A percentile compares a stretch with the other conserved stretches of the same genome.
These are phyloP conservation scores for Orbilia javanica DNA, from an alignment of 2,329 filamentous ascomycete species.

Conservation along the genomic window DNA sequence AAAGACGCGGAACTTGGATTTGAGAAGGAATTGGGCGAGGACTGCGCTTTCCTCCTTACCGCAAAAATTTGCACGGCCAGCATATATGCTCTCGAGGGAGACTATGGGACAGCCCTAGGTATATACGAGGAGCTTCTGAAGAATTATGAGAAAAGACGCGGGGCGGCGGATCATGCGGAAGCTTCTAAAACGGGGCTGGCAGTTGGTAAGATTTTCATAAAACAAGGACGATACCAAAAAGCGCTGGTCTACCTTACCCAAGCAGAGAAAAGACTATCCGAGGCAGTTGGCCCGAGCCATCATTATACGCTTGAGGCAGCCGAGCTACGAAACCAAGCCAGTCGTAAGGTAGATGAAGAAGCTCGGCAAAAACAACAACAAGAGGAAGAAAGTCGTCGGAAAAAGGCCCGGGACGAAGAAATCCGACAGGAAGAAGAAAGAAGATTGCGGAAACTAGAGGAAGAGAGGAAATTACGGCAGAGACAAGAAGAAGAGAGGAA, in stretches of 20 bases:
- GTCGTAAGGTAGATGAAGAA: background rate
- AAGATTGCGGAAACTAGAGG: background rate
- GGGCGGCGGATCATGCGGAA: background rate
- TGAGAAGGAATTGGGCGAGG: background rate
- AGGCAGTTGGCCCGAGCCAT: background rate
- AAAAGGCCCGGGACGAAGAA: background rate
- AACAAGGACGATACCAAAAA: background rate
- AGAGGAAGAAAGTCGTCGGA: background rate
- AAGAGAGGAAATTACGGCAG: background rate
- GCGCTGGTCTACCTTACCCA: background rate
- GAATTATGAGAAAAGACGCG: background rate
- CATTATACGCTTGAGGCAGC: background rate
- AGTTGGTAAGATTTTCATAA: background rate
- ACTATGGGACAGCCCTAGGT: conserved; percentile 9
- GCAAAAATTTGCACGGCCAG: conserved; percentile 11
- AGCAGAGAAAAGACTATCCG: background rate
- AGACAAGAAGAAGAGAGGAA: background rate
- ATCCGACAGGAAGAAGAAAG: background rate
- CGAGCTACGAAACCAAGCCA: background rate
- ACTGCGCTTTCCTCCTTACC: background rate
- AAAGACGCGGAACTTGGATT: background rate
- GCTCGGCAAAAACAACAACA: background rate
- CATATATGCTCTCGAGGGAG: conserved; percentile 7
- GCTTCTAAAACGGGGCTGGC: background rate
- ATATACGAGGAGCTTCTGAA: conserved; percentile 16